Evolutionary conservation across 2,329 filamentous ascomycete genomes (phyloP), one percentile per base, ranked within the genome.

Genomic region (Trichoderma sp.): DNA sequence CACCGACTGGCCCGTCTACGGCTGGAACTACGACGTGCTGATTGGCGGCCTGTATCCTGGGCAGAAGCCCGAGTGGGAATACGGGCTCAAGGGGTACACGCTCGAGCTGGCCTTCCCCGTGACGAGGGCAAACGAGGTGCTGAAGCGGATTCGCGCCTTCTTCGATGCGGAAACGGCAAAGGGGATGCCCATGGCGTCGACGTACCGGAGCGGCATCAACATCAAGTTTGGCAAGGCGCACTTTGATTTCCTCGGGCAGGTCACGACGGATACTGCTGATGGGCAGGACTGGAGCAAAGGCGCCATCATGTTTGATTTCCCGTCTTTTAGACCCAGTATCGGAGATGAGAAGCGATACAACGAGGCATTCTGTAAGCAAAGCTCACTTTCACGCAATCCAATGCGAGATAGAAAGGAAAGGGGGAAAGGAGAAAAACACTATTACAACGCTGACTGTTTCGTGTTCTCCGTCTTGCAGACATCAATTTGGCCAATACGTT

Each of bases 251-350:
- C 74, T 86, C 8, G 84, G 84, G 16, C 84, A 86, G 75, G 81
- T 82, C 19, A 85, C 83, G 11, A 81, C 81, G 64, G 79, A 81
- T 72, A 85, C 84, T 8, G 78, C 78, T 1, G 84, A 85, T 68
- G 81, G 81, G 4, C 81, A 79, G 56, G 84, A 86, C 73, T 86
- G 74, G 74, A 75, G 72, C 61, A 81, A 84, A 73, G 84, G 84
- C 2, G 80, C 81, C 24, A 84, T 86, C 73, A 86, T 86, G 84
- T 83, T 86, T 71, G 84, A 86, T 72, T 86, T 86, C 72, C 84
- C 84, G 2, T 80, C 77, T 24, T 86, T 82, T 73, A 78, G 81
- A 62, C 83, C 84, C 0, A 80, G 74, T 2, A 73, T 80, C 10
- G 84, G 84, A 1, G 83, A 86, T 67, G 74, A 81, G 5, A 76